These are phyloP conservation scores for Scopulariopsis brevicaulis DNA, from an alignment of 2,329 filamentous ascomycete genomes.

Conservation along the genomic window DNA sequence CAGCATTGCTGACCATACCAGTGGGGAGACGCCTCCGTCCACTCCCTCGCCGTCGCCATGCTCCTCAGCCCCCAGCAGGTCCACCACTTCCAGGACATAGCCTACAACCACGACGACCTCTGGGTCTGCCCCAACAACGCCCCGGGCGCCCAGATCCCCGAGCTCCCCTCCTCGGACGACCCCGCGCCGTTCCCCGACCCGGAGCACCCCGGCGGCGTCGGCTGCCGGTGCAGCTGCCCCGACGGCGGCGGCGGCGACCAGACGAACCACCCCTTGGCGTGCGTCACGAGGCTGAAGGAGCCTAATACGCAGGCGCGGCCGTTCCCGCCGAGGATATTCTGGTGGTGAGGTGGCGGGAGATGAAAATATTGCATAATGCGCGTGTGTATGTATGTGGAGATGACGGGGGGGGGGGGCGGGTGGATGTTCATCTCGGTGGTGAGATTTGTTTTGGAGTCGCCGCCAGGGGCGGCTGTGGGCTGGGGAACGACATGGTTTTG, in stretches of 20 bases:
- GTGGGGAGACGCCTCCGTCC: conserved; percentile 32
- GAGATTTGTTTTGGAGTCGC: not conserved
- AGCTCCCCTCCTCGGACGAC: conserved; percentile 15
- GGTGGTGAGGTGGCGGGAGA: not conserved
- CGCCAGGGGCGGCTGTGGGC: not conserved
- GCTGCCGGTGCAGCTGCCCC: conserved; percentile 26
- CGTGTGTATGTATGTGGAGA: not conserved
- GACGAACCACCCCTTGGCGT: conserved; percentile 21
- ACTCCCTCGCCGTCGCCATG: conserved; percentile 29
- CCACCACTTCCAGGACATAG: conserved; percentile 31
- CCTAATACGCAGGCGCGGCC: not conserved
- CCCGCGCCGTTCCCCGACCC: conserved; percentile 13
- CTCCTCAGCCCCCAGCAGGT: conserved; percentile 24
- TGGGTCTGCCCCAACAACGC: conserved; percentile 15
- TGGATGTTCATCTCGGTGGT: not conserved
- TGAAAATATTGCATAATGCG: not conserved
- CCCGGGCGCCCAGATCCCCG: conserved; percentile 19
- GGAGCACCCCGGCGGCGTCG: conserved; percentile 22
- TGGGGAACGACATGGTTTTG: not conserved
- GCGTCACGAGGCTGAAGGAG: conserved; percentile 19
- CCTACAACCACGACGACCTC: conserved; percentile 25
- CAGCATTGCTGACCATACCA: not conserved
- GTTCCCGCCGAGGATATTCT: not conserved
- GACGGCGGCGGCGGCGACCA: conserved; percentile 17
- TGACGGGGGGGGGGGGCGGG: not conserved